Conservation (phyloP, 2,329 filamentous ascomycete genomes). For the Aspergillus pseudotamarii region DNA sequence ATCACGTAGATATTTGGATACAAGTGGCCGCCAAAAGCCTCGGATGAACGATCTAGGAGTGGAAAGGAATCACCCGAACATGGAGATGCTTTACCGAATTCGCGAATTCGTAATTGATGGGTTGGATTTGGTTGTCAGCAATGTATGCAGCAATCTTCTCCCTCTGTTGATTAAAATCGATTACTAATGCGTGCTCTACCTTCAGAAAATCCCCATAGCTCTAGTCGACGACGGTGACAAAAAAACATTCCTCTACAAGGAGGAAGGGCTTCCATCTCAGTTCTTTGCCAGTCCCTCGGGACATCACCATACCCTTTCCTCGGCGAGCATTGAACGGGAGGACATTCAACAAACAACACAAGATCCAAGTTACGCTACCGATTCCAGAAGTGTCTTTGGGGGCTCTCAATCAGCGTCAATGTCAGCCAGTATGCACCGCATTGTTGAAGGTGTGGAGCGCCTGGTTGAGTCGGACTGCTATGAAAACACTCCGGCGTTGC, state of each 20-base stretch:
- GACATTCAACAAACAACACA: constrained; percentile 36
- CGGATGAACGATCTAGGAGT: constrained; percentile 54
- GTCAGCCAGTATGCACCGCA: constrained; percentile 45
- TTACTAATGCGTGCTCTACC: constrained; percentile 21
- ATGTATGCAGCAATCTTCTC: constrained; percentile 33
- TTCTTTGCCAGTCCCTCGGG: constrained; percentile 50
- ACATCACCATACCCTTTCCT: constrained; percentile 44
- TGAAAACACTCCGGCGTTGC: constrained; percentile 33
- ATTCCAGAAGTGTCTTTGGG: constrained; percentile 36
- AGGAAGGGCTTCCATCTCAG: constrained; percentile 55
- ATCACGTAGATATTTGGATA: constrained; percentile 55
- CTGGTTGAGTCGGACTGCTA: constrained; percentile 45
- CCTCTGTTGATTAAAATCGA: background rate
- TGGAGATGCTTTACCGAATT: constrained; percentile 69
- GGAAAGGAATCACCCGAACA: constrained; percentile 58
- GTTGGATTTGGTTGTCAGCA: constrained; percentile 57
- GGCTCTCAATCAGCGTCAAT: constrained; percentile 51
- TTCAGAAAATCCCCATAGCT: constrained; percentile 51
- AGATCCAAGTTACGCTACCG: constrained; percentile 27
- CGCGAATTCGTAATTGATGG: constrained; percentile 66
- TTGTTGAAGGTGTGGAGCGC: constrained; percentile 43
- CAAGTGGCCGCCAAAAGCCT: constrained; percentile 51
- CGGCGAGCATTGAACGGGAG: constrained; percentile 45
- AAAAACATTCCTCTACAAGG: constrained; percentile 55
- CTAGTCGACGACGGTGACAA: constrained; percentile 49